Percentiles rank a stretch among this genome's conserved stretches.
phyloP scores from a whole-genome alignment of 225 moss, liverwort and hornwort genomes.

The Marchantia paleacea region DNA sequence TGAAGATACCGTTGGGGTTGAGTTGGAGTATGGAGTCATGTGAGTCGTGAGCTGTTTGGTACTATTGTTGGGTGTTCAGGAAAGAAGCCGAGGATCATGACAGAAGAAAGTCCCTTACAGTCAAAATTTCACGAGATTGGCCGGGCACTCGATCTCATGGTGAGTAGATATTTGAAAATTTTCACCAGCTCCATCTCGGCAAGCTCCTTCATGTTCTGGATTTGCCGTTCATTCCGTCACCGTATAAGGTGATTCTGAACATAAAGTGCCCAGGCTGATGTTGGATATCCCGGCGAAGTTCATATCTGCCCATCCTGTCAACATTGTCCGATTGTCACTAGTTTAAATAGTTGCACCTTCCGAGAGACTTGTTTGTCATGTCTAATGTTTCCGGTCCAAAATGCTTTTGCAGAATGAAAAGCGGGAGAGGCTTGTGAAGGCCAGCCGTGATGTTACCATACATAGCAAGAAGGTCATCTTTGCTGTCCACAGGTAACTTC shows the following conservation, averaged over 20 bases:
- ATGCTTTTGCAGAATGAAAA: conserved; percentile 50
- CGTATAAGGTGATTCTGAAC: not conserved
- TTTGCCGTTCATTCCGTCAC: not conserved
- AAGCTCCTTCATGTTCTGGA: not conserved
- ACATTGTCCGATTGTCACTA: too few relatives aligned
- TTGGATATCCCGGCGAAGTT: not conserved
- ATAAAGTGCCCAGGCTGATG: too few relatives aligned
- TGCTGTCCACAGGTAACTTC: conserved; percentile 45
- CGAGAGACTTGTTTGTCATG: too few relatives aligned
- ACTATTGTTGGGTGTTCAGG: conserved; percentile 9
- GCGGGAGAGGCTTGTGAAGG: conserved; percentile 57
- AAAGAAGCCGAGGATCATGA: conserved; percentile 29
- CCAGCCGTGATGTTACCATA: conserved; percentile 57
- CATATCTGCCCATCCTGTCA: not conserved
- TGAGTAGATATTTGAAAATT: not conserved
- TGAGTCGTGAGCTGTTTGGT: not conserved
- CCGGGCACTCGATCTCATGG: conserved; percentile 32
- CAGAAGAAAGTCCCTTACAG: conserved; percentile 14
- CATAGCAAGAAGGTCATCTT: conserved; percentile 65
- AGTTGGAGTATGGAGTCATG: not conserved
- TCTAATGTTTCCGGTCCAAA: not conserved
- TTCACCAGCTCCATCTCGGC: not conserved
- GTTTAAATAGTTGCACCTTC: too few relatives aligned
- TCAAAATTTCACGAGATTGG: conserved; percentile 32
- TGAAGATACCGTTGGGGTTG: too few relatives aligned